A percentile compares a stretch with the other conserved stretches of the same genome.
These are phyloP conservation scores for Panus rudis DNA, from an alignment of 768 basidiomycete species.

Conservation along the genomic window DNA sequence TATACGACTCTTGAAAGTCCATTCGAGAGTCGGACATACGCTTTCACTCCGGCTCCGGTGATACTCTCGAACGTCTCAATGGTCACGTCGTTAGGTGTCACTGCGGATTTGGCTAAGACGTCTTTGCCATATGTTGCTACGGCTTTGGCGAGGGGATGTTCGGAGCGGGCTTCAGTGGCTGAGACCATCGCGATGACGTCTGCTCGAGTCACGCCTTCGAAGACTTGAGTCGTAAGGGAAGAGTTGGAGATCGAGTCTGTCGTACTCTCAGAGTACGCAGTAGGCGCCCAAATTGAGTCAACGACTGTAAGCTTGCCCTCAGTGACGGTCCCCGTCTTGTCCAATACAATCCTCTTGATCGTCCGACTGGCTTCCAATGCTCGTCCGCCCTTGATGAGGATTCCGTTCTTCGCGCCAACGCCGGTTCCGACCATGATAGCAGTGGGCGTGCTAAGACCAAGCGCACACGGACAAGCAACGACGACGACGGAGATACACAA, in stretches of 20 bases:
- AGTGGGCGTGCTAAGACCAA: constrained; percentile 93
- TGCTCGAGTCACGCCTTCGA: constrained; percentile 57
- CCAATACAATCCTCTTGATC: constrained; percentile 78
- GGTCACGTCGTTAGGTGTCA: constrained; percentile 41
- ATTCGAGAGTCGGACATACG: constrained; percentile 48
- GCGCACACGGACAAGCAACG: constrained; percentile 95
- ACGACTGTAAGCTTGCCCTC: constrained; percentile 86
- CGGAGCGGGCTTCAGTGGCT: constrained; percentile 84
- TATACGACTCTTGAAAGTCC: constrained; percentile 45
- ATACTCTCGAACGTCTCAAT: constrained; percentile 79
- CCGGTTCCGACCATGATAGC: constrained; percentile 99
- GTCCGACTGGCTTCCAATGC: constrained; percentile 87
- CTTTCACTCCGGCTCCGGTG: constrained; percentile 84
- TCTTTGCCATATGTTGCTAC: constrained; percentile 79
- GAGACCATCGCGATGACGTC: constrained; percentile 75
- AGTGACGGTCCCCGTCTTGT: constrained; percentile 98
- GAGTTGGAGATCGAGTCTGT: constrained; percentile 9
- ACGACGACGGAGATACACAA: constrained; percentile 98
- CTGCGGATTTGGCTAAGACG: constrained; percentile 35
- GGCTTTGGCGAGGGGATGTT: constrained; percentile 94
- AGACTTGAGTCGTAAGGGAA: constrained; percentile 30
- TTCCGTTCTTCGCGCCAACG: constrained; percentile 93
- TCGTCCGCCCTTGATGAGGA: constrained; percentile 94
- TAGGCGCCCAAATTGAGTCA: constrained; percentile 67
- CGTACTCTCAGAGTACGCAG: constrained; percentile 23